These are phyloP conservation scores for Aspergillus sp. DNA, from an alignment of 2,329 filamentous ascomycete species.

Conservation along the genomic window DNA sequence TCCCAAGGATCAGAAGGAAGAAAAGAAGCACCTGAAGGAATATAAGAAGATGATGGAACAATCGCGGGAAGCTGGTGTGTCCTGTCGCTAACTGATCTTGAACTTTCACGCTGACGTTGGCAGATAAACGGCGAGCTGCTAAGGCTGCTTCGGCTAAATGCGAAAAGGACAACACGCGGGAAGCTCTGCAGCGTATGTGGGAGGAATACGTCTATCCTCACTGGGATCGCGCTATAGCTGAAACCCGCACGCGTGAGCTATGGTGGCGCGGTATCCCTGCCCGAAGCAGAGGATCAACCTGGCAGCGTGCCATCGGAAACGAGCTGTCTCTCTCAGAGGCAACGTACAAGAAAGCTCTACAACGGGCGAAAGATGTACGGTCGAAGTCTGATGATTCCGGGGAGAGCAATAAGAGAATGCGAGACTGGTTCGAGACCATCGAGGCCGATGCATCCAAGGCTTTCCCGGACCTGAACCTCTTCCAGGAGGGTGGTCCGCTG, in stretches of 20 bases:
- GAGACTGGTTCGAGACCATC: slow-evolving; percentile 54
- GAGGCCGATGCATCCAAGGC: slow-evolving; percentile 52
- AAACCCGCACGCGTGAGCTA: slow-evolving; percentile 57
- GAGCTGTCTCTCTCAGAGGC: slow-evolving; percentile 55
- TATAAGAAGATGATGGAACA: slow-evolving; percentile 66
- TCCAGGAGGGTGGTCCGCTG: slow-evolving; percentile 53
- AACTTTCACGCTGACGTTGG: slow-evolving; percentile 10
- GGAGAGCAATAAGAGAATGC: slow-evolving; percentile 44
- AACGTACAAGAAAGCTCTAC: slow-evolving; percentile 57
- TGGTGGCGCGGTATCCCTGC: slow-evolving; percentile 64
- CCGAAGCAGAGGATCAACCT: slow-evolving; percentile 55
- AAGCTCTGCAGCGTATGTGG: slow-evolving; percentile 59
- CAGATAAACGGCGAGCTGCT: slow-evolving; percentile 50
- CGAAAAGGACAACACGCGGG: slow-evolving; percentile 51
- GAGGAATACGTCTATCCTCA: slow-evolving; percentile 59
- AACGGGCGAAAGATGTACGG: slow-evolving; percentile 51
- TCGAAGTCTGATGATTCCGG: slow-evolving; percentile 41
- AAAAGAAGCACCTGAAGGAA: slow-evolving; percentile 78
- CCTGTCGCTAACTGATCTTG: neutral
- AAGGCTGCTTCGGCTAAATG: slow-evolving; percentile 47
- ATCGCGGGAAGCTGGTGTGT: slow-evolving; percentile 55
- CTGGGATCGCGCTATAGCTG: slow-evolving; percentile 54
- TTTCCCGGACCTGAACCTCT: slow-evolving; percentile 59
- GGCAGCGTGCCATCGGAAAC: slow-evolving; percentile 61
- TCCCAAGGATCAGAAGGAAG: slow-evolving; percentile 77